Conservation (phyloP, 345 rosid genomes). For the Durio zibethinus region DNA sequence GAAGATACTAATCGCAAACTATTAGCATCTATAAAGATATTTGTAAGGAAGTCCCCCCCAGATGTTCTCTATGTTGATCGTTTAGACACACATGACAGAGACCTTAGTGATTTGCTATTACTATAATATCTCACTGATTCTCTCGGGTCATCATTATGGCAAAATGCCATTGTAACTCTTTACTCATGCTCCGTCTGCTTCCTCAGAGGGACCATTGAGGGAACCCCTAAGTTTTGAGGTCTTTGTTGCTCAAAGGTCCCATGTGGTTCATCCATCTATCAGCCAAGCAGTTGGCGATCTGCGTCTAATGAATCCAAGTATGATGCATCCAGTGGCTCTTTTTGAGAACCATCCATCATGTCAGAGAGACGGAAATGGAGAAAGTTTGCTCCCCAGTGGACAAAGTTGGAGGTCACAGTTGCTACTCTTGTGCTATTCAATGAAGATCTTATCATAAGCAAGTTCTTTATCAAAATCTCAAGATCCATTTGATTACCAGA, state of each 20-base stretch:
- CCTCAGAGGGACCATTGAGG: constrained; percentile 47
- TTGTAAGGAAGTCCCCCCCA: constrained; percentile 48
- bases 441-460: constrained; percentile 50
- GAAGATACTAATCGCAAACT: constrained; percentile 49
- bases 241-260: constrained; percentile 44
- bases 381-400: constrained; percentile 38
- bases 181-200: constrained; percentile 61
- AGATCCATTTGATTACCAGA: constrained; percentile 25
- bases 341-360: constrained; percentile 52
- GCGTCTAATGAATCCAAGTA: constrained; percentile 33
- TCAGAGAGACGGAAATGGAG: constrained; percentile 24
- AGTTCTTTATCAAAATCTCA: constrained; percentile 26
- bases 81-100: constrained; percentile 40
- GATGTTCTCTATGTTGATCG: constrained; percentile 77
- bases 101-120: constrained; percentile 42
- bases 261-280: constrained; percentile 42
- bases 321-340: constrained; percentile 48
- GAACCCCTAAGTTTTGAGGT: constrained; percentile 44
- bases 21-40: constrained; percentile 54
- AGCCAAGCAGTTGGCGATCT: constrained; percentile 50
- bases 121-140: constrained; percentile 39
- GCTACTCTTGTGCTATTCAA: constrained; percentile 52
- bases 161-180: constrained; percentile 53
- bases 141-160: constrained; percentile 65
- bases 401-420: constrained; percentile 56